A percentile compares a stretch with the other conserved stretches of the same genome.
These are phyloP conservation scores for Serpula lacrymans DNA, from an alignment of 768 basidiomycete genomes.

Conservation along the genomic window DNA sequence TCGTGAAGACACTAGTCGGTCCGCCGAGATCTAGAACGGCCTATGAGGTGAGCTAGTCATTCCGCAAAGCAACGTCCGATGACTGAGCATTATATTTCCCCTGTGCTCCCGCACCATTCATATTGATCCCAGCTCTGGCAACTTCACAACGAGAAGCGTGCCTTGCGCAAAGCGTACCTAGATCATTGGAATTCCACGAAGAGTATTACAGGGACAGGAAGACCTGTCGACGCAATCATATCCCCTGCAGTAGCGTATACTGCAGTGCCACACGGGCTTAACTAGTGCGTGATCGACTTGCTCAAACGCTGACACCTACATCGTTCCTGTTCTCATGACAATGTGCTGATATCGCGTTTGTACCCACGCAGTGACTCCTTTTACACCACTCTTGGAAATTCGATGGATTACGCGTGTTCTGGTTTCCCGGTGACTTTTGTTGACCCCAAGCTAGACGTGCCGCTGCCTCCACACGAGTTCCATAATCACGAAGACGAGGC, in stretches of 20 bases:
- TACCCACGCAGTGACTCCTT: conserved; percentile 31
- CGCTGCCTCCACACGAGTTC: conserved; percentile 35
- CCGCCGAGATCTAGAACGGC: conserved; percentile 35
- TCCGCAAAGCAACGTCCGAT: too few relatives aligned
- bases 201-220: conserved; percentile 40
- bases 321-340: too few relatives aligned
- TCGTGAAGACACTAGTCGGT: conserved; percentile 45
- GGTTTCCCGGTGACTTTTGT: conserved; percentile 49
- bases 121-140: conserved; percentile 47
- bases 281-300: conserved; percentile 29
- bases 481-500: conserved; percentile 40
- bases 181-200: conserved; percentile 48
- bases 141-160: conserved; percentile 38
- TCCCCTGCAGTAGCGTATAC: conserved; percentile 40
- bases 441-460: conserved; percentile 37
- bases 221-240: conserved; percentile 53
- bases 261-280: conserved; percentile 43
- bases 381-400: conserved; percentile 47
- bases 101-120: too few relatives aligned
- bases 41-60: too few relatives aligned
- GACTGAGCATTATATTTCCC: too few relatives aligned
- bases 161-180: conserved; percentile 41
- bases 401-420: conserved; percentile 41
- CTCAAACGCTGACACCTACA: neutral
- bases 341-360: conserved; percentile 3